phyloP scores from a whole-genome alignment of 78 protist genomes.

The Cavenderia fasciculata region DNA sequence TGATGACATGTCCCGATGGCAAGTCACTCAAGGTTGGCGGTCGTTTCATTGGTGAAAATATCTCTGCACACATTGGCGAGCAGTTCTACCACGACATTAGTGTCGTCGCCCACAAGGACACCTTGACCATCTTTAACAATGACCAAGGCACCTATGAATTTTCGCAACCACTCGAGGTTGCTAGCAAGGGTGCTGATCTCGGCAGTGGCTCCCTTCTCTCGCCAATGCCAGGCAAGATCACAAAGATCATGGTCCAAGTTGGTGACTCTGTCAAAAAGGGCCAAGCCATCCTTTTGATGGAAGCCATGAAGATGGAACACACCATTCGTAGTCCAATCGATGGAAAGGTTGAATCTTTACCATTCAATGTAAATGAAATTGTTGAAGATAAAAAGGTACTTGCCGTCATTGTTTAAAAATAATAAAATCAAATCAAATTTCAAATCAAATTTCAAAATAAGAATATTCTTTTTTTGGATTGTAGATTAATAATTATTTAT shows the following conservation, averaged over 20 bases:
- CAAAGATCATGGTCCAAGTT: constrained; percentile 54
- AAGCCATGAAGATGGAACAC: constrained; percentile 89
- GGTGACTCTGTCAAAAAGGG: constrained; percentile 78
- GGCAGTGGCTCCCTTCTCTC: constrained; percentile 68
- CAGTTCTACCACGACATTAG: constrained; percentile 17
- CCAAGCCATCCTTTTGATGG: constrained; percentile 74
- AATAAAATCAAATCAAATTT: too few species aligned
- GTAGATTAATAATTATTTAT: too few species aligned
- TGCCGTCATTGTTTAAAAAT: constrained; percentile 39
- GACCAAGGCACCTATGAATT: constrained; percentile 41
- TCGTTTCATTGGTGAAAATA: not conserved
- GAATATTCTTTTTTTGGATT: too few species aligned
- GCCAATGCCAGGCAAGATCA: constrained; percentile 85
- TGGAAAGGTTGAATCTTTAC: constrained; percentile 80
- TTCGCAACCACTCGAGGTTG: constrained; percentile 38
- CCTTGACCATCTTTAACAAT: constrained; percentile 34
- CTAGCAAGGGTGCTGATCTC: constrained; percentile 26
- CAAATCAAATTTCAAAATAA: too few species aligned
- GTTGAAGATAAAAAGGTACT: constrained; percentile 78
- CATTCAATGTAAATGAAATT: constrained; percentile 72
- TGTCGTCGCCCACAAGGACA: constrained; percentile 28
- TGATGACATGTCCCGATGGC: constrained; percentile 7
- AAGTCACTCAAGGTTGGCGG: not conserved
- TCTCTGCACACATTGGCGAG: constrained; percentile 29
- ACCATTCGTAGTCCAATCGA: constrained; percentile 75